A percentile compares a stretch with the other conserved stretches of the same genome.
These are phyloP conservation scores for Sordariomycetes sp. DNA, from an alignment of 2,329 filamentous ascomycete genomes.

Conservation along the genomic window DNA sequence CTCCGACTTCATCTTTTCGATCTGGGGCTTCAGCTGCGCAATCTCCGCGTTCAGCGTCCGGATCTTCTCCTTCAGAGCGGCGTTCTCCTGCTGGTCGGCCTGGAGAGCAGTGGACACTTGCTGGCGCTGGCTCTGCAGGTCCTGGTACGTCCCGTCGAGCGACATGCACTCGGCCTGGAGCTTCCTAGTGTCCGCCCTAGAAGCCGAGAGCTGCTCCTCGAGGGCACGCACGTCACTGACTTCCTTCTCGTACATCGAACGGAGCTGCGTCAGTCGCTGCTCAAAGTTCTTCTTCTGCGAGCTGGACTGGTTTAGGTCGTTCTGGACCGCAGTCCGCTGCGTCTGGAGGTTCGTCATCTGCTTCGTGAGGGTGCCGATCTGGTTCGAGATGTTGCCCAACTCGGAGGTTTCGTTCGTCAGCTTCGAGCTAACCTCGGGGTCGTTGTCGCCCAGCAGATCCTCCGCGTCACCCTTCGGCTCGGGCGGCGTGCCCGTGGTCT, in stretches of 20 bases:
- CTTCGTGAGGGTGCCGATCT: conserved; percentile 78
- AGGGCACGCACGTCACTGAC: conserved; percentile 72
- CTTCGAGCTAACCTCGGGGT: conserved; percentile 78
- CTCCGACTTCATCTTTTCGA: conserved; percentile 87
- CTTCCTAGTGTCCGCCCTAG: conserved; percentile 71
- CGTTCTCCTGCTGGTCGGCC: conserved; percentile 81
- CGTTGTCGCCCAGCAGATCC: conserved; percentile 81
- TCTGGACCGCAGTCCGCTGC: conserved; percentile 67
- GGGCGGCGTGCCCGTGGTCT: conserved; percentile 52
- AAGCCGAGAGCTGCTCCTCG: conserved; percentile 67
- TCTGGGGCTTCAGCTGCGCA: conserved; percentile 69
- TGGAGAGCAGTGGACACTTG: conserved; percentile 63
- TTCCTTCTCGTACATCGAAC: conserved; percentile 85
- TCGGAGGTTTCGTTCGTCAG: conserved; percentile 83
- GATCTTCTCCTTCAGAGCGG: conserved; percentile 75
- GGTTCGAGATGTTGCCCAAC: conserved; percentile 89
- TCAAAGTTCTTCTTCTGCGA: conserved; percentile 92
- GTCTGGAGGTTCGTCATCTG: conserved; percentile 90
- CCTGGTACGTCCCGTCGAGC: conserved; percentile 67
- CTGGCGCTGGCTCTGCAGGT: conserved; percentile 71
- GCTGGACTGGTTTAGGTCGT: conserved; percentile 67
- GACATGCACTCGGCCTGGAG: conserved; percentile 73
- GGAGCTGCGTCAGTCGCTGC: conserved; percentile 71
- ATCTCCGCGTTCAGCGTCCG: conserved; percentile 72
- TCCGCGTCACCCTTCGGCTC: conserved; percentile 44